Percentiles rank a stretch among this genome's conserved stretches.
Evolutionary conservation across 148 eudicot species (phyloP).

Genomic region (Rhododendron griersonianum): DNA sequence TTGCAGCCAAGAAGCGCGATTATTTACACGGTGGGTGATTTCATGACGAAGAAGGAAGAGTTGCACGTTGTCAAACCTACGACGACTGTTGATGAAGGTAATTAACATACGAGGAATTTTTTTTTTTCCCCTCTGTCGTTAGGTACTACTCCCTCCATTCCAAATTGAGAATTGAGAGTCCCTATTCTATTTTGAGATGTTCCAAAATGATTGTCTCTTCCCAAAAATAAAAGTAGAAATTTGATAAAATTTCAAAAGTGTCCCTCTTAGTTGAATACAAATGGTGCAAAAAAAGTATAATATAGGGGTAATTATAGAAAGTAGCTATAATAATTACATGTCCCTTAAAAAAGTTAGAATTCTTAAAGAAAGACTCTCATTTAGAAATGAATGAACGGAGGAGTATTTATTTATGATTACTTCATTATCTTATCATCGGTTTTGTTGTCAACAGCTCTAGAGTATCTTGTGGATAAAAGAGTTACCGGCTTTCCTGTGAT

Average conservation of each 20-base stretch:
- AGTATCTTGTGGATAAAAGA: slow-evolving; percentile 56
- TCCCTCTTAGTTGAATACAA: no score
- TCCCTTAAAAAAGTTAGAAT: no score
- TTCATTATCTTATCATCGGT: slow-evolving; percentile 1
- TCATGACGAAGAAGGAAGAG: slow-evolving; percentile 44
- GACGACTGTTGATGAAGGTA: slow-evolving; percentile 51
- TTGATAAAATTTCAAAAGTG: no score
- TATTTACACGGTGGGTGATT: slow-evolving; percentile 41
- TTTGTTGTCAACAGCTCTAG: slow-evolving; percentile 33
- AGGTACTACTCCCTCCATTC: background rate
- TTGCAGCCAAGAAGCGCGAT: slow-evolving; percentile 30
- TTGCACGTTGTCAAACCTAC: slow-evolving; percentile 43
- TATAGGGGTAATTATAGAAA: no score
- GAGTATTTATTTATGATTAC: background rate
- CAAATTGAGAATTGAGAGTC: no score
- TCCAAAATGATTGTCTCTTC: no score
- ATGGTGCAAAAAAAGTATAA: no score
- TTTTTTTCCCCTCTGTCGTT: background rate
- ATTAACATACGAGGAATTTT: background rate
- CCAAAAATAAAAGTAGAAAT: no score
- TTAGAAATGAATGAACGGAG: no score
- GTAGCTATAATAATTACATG: no score
- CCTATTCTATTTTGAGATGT: no score
- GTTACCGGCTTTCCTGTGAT: slow-evolving; percentile 69
- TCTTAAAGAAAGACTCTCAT: no score